Evolutionary conservation across 1,284 basidiomycete species (phyloP).

Genomic region (Polyporus tsugae): DNA sequence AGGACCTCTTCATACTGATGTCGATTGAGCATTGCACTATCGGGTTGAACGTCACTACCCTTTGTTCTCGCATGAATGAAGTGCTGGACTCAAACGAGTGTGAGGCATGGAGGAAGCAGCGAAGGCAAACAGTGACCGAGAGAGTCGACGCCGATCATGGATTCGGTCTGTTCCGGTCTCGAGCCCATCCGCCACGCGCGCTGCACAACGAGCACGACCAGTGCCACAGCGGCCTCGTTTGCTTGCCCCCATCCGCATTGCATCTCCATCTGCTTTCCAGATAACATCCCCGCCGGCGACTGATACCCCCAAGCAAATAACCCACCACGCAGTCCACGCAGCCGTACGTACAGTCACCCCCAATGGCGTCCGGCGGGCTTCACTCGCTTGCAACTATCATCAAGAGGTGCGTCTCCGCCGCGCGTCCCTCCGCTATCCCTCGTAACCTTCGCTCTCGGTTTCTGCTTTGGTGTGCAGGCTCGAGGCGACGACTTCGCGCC

Average conservation of each 20-base stretch:
- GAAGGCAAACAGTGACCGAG: no score
- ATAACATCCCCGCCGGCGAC: not conserved
- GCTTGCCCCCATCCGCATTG: conserved; percentile 10
- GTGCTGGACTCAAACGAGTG: not conserved
- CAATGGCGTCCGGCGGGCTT: conserved; percentile 53
- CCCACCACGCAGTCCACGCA: conserved; percentile 18
- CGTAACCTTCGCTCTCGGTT: conserved; percentile 14
- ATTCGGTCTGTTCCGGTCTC: conserved; percentile 31
- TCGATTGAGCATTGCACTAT: not conserved
- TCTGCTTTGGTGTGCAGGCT: conserved; percentile 54
- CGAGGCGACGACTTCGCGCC: conserved; percentile 92
- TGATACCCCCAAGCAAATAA: conserved; percentile 8
- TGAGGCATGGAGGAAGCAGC: not conserved
- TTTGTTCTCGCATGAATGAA: not conserved
- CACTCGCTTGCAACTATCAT: conserved; percentile 83
- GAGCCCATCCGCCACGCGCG: conserved; percentile 26
- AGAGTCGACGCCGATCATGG: conserved; percentile 5
- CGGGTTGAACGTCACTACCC: not conserved
- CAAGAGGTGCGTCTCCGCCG: conserved; percentile 67
- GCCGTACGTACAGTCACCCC: conserved; percentile 9
- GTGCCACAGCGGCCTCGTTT: conserved; percentile 10
- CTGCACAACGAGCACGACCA: conserved; percentile 21
- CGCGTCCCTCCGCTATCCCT: conserved; percentile 15
- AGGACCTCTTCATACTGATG: not conserved
- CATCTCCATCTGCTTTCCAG: conserved; percentile 11